Base-by-base conservation (phyloP, 2,329 filamentous ascomycete genomes). In the Pleurostoma richardsiae region DNA sequence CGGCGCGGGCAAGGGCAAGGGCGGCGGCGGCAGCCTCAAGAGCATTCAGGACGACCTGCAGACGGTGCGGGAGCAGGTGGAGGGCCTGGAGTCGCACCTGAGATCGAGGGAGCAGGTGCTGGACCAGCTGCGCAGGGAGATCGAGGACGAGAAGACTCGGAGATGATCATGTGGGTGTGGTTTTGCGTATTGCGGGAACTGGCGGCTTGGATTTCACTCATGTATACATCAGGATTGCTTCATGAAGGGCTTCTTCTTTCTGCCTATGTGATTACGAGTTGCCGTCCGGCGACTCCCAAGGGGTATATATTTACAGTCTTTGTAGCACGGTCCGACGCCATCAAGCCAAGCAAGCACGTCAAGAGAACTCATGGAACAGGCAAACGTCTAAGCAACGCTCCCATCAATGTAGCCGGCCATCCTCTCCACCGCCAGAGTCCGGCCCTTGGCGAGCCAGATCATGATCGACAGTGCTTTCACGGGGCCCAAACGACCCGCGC, bases 11-110 rank as follows among this genome's bases (percentile, higher is more conserved):
- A 85, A 77, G 70, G 82, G 73, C 44, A 83, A 83, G 59, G 80
- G 79, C 6, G 90, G 79, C 4, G 90, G 89, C 0, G 81, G 85
- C 52, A 80, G 79, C 51, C 65, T 97, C 50, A 86, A 90, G 67
- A 82, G 84, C 36, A 82, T 96, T 39, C 74, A 81, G 48, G 91
- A 95, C 36, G 94, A 99, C 68, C 79, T 99, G 62, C 80, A 86
- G 58, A 88, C 88, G 41, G 89, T 99, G n/a, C 85, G 81, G 59
- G 92, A 97, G 69, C 92, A 99, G 73, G 85, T 99, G 3, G 90
- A 96, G 54, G 90, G 91, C 1, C 66, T 99, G 54, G 90, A 95
- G 71, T 71, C 75, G 51, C 94, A 99, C 73, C 70, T 96, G 59
- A 77, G 82, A 59, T 83, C 83, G 54, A 77, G 94, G 51, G 82